Evolutionary conservation across 495 filamentous ascomycete genomes (phyloP), one percentile per base, ranked within the genome.

Genomic region (Pyrenopolyporus hunteri): DNA sequence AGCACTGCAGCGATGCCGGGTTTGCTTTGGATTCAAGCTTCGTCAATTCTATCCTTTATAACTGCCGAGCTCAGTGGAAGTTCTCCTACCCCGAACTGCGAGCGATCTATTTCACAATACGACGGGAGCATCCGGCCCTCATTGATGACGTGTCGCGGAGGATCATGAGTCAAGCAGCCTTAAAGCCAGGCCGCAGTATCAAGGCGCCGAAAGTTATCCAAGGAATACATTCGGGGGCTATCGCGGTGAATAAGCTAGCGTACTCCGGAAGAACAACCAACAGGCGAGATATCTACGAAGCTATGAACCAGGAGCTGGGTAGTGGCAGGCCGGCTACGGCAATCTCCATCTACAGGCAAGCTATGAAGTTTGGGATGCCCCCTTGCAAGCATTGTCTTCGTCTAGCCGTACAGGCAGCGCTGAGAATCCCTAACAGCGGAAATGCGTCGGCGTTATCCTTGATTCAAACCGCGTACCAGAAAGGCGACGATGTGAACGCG

Each of bases 41-140:
- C 46, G 70, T 68, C 56, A 80, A 79, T 54, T 58, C 71, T 5
- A 73, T 84, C 49, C 65, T 84, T 4, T 50, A 64, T 13, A 68
- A 71, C 36, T 78, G 71, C 45, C 59, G 60, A 35, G 47, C 58
- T 20, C 59, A 62, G 8, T 79, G 70, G 70, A 71, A 72, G 1
- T 61, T 80, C 35, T 55, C 72, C 5, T 81, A 75, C 51, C 14
- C 42, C 5, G 74, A 79, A n/a, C 42, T 80, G 6, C 66, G 68
- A 28, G 39, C 46, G 2, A 49, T 82, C 14, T 77, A 72, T 66
- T 59, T 63, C 7, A 69, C n/a, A 69, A 36, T 58, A 81, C 2
- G 40, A 47, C 20, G 33, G 23, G 1, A 23, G 77, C 26, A 68
- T 43, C 71, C 74, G 3, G 47, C 53, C 8, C 66, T 63, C 53